Percentiles rank a stretch among this genome's conserved stretches.
Evolutionary conservation across 2,329 filamentous ascomycete genomes (phyloP).

Genomic region (Fusarium liriodendri): DNA sequence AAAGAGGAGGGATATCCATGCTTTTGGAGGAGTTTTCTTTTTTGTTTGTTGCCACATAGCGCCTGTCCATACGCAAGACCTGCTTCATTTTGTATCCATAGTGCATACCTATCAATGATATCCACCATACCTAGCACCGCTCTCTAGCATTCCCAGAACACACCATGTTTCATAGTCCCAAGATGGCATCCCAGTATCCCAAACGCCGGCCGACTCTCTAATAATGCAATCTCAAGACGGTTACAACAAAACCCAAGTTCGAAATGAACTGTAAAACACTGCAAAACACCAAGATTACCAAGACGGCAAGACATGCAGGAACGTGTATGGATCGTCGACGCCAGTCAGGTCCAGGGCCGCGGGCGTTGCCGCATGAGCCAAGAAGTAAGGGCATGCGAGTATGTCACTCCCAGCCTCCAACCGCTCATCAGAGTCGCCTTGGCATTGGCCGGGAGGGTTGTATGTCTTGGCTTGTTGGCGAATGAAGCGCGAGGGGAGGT

Average conservation of each 20-base stretch:
- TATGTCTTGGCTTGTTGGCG: neutral
- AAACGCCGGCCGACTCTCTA: constrained; percentile 14
- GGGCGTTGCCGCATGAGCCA: neutral
- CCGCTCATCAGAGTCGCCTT: neutral
- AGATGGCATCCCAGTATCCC: neutral
- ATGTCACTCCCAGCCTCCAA: neutral
- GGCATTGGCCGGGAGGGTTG: neutral
- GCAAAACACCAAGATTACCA: constrained; percentile 3
- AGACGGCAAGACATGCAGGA: neutral
- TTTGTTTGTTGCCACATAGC: constrained; percentile 14
- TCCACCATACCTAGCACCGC: constrained; percentile 24
- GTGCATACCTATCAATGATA: constrained; percentile 29
- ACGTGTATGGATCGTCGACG: neutral
- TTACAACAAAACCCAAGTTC: constrained; percentile 1
- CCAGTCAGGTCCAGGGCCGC: neutral
- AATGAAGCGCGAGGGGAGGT: neutral
- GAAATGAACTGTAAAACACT: neutral
- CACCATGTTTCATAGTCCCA: constrained; percentile 1
- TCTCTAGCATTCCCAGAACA: constrained; percentile 7
- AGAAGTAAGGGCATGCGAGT: neutral
- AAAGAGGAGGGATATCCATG: constrained; percentile 17
- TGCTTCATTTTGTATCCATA: constrained; percentile 34
- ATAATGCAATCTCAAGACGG: constrained; percentile 3
- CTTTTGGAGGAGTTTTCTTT: constrained; percentile 19
- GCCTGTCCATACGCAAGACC: constrained; percentile 26